Base-by-base conservation (phyloP, 495 filamentous ascomycete genomes). In the Friedmanniomyces endolithicus region DNA sequence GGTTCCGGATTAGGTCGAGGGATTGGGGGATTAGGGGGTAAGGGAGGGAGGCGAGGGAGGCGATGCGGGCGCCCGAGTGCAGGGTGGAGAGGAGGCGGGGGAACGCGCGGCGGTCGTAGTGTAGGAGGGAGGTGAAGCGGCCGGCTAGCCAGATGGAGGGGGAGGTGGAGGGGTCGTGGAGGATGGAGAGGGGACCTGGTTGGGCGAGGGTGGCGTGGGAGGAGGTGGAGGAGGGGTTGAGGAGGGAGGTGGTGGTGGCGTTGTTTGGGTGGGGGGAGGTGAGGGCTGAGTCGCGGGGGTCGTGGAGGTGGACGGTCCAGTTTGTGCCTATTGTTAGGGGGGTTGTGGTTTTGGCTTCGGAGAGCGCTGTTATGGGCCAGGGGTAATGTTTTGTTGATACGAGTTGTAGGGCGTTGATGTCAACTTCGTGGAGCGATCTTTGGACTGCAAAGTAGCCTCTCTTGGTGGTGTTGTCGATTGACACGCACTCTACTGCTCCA, bases 281-380 rank as follows among this genome's bases (percentile, higher is more conserved):
- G 43, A 69, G 65, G 43, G 64, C 65, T 53, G 63, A 34, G 24
- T 70, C 67, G 44, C 88, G 77, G 20, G 82, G 79, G 63, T 97
- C 90, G 62, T 95, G 80, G 24, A 96, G 80, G 63, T 96, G 87
- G 8, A 97, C 70, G 20, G 84, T 86, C 35, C 84, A 72, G 43
- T 82, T 86, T 6, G 90, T 95, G 1, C 89, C 90, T 14, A 97
- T 78, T 2, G 89, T 94, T 27, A 96, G 68, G 17, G 90, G 90
- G 2, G 82, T 77, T 11, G 78, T 77, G 55, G 82, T 73, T 17
- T 78, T 79, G 29, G 87, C 82, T 53, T 87, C 78, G 0, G 90
- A 95, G 35, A 97, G 70, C 1, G 87, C 82, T 48, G 84, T 86
- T 43, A 96, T 88, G 17, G 85, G 80, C 74, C 83, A 94, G 0